phyloP scores from a whole-genome alignment of 495 filamentous ascomycete genomes.

The Bombardia bombarda region DNA sequence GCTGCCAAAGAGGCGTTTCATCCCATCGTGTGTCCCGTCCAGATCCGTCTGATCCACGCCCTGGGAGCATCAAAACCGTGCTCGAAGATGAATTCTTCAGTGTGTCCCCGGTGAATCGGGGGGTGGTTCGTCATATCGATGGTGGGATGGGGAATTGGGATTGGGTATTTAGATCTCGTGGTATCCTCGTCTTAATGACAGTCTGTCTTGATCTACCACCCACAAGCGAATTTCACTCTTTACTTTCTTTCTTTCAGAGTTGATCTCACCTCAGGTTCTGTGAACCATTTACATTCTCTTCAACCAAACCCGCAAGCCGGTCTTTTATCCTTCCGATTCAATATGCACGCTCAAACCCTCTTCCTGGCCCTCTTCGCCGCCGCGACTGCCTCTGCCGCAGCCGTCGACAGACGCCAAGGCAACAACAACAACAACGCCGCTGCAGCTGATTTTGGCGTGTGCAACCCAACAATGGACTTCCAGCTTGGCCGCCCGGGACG shows the following conservation, averaged over 20 bases:
- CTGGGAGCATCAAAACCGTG: neutral
- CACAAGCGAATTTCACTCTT: conserved; percentile 11
- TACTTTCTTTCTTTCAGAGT: conserved; percentile 18
- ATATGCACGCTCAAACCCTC: conserved; percentile 24
- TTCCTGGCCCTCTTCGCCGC: conserved; percentile 21
- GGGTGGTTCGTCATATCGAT: neutral
- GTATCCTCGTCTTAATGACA: neutral
- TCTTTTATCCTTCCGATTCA: conserved; percentile 11
- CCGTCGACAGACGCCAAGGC: conserved; percentile 26
- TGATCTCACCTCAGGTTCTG: conserved; percentile 26
- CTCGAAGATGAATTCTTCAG: neutral
- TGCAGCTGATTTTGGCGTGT: conserved; percentile 44
- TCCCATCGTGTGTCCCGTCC: neutral
- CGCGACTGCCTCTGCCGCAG: conserved; percentile 20
- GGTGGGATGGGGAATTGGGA: neutral
- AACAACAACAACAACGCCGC: conserved; percentile 29
- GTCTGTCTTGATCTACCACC: neutral
- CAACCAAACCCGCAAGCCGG: conserved; percentile 20
- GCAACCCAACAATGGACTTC: conserved; percentile 50
- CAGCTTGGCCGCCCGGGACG: conserved; percentile 41
- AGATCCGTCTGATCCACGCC: neutral
- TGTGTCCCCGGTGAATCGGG: neutral
- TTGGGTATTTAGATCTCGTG: neutral
- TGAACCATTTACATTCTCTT: conserved; percentile 20
- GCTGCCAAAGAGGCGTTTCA: neutral